Conservation (phyloP, 495 filamentous ascomycete species). For the Acidiella bohemica region DNA sequence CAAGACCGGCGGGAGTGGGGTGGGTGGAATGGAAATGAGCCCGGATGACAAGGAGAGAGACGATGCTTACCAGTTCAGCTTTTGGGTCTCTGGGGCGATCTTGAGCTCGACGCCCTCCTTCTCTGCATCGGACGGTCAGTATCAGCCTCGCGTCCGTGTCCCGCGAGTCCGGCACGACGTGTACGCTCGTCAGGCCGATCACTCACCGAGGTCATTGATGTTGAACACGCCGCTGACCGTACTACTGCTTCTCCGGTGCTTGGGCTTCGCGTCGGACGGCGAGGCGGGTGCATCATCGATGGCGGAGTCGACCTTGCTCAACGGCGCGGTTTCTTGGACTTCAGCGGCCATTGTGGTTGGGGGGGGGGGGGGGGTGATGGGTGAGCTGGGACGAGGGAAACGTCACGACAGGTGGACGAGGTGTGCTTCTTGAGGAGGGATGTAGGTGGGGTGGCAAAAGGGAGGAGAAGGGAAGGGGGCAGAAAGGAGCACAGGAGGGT, state of each 20-base stretch:
- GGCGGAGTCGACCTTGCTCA: slow-evolving; percentile 79
- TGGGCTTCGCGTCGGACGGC: slow-evolving; percentile 47
- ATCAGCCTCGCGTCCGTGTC: slow-evolving; percentile 19
- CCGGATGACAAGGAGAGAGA: too few species aligned
- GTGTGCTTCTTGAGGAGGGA: too few species aligned
- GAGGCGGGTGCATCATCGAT: slow-evolving; percentile 61
- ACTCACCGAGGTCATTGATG: slow-evolving; percentile 74
- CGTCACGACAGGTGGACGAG: too few species aligned
- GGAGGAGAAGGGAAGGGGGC: too few species aligned
- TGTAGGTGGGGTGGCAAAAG: too few species aligned
- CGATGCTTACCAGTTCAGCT: slow-evolving; percentile 72
- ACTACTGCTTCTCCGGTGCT: slow-evolving; percentile 54
- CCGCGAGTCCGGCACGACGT: too few species aligned
- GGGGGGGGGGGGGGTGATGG: too few species aligned
- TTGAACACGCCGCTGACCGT: slow-evolving; percentile 56
- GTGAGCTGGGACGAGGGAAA: too few species aligned
- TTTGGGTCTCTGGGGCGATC: slow-evolving; percentile 79
- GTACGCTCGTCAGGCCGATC: neutral
- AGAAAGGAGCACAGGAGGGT: too few species aligned
- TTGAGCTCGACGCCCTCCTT: slow-evolving; percentile 57
- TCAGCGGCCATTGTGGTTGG: slow-evolving; percentile 17
- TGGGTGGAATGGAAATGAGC: too few species aligned
- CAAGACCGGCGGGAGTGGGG: too few species aligned
- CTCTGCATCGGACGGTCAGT: slow-evolving; percentile 40
- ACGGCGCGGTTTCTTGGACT: slow-evolving; percentile 24